Base-by-base conservation (phyloP, 2,329 filamentous ascomycete genomes). In the Boeremia exigua region DNA sequence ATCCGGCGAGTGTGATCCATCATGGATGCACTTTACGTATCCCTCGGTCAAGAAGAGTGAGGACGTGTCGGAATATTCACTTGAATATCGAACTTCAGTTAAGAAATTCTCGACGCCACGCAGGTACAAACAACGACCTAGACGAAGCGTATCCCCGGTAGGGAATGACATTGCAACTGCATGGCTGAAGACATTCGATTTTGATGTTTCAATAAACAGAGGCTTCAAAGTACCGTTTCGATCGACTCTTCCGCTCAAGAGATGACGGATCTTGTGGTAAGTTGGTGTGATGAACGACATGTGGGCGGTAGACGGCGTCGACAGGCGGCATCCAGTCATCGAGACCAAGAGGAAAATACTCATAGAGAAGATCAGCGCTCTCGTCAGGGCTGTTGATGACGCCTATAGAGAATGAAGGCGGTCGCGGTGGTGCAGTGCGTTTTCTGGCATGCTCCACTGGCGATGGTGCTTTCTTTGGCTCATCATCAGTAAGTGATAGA, bases 241-340 rank as follows among this genome's bases (percentile, higher is more conserved):
- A 80, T 51, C 77, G 68, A 62, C 67, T 77, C 70, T 73, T 77
- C 28, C 72, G 75, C 17, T 72, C 74, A 27, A 79, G 69, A 29
- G 78, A 78, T 58, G 80, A 77, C 2, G 79, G 77, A 63, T 82
- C 80, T 32, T 75, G 71, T 1, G 78, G 79, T 30, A 82, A 61
- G 54, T 80, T 81, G 17, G 90, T 94, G 72, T 97, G 93, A 76
- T 98, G 94, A 3, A 97, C 93, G 14, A 96, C 91, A 73, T 97
- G 93, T 6, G 93, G 94, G 44, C 92, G 83, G 73, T 96, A 96
- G 14, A 96, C 88, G 5, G 92, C 92, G 75, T 96, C 92, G 3
- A 96, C 91, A 1, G 91, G 92, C 2, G 90, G 90, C 85, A 93
- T 92, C 90, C 90, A 97, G 70, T 97, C 93, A 73, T 97, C 92